Evolutionary conservation across 768 basidiomycete species (phyloP).

Genomic region (Russula lepida): DNA sequence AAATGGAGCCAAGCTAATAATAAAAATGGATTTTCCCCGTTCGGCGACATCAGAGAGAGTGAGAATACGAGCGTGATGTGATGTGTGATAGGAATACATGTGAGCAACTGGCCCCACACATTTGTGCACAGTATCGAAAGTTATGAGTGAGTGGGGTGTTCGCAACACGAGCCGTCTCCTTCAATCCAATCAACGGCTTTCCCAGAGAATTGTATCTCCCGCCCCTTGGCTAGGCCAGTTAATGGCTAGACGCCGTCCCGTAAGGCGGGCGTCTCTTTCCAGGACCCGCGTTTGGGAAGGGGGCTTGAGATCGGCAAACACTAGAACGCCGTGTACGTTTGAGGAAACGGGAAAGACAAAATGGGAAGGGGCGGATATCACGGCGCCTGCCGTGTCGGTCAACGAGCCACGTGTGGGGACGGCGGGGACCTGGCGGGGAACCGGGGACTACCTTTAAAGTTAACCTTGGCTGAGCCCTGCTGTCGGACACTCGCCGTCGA

Average conservation of each 20-base stretch:
- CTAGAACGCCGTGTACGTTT: neutral
- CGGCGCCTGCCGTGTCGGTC: neutral
- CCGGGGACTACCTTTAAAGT: slow-evolving; percentile 15
- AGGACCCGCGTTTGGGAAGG: neutral
- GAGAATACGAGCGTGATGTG: neutral
- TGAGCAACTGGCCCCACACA: neutral
- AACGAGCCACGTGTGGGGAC: neutral
- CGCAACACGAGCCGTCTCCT: neutral
- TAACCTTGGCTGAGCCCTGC: slow-evolving; percentile 12
- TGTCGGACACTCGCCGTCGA: slow-evolving; percentile 3
- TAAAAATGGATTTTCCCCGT: neutral
- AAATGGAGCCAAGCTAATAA: neutral
- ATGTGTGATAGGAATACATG: neutral
- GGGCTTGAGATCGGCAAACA: neutral
- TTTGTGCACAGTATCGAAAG: neutral
- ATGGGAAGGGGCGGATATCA: neutral
- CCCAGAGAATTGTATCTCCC: neutral
- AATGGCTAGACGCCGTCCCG: neutral
- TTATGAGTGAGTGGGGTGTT: neutral
- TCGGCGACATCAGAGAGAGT: neutral
- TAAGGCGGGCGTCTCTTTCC: neutral
- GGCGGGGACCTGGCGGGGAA: slow-evolving; percentile 2
- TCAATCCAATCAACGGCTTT: neutral
- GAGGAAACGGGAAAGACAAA: neutral
- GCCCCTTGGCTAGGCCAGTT: neutral